Base-by-base conservation (phyloP, 2,329 filamentous ascomycete species). In the Paradendryphiella salina region DNA sequence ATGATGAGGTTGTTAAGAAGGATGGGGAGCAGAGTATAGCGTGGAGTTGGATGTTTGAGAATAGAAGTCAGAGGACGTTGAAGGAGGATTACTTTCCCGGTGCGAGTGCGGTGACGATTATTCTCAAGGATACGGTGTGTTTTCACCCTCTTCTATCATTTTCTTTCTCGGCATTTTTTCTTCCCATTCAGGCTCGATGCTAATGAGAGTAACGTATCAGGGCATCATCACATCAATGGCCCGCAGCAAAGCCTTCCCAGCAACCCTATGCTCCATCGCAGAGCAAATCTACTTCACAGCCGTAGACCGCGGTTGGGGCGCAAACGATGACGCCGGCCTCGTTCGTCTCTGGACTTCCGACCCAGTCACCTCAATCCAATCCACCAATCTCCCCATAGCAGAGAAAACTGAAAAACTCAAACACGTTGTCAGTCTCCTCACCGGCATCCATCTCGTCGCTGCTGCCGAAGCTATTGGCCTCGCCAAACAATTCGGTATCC, bases 201-300 rank as follows among this genome's bases (percentile, higher is more conserved):
- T 58, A 26, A 60, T 33, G 7, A 31, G 11, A 15, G 7, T 13
- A 6, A 3, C 14, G 49, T 15, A 5, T 20, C 34, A 80, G 64
- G 79, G 81, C 41, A 89, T 89, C 70, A 87, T 89, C 66, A 88
- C 85, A 1, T 80, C 82, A 20, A 84, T 84, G 50, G 84, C 85
- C 1, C 76, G 84, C 15, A 75, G 81, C 34, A 72, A 76, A 46
- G 75, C 76, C 21, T 88, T 86, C 66, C 79, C 84, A 0, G 80
- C 80, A 1, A 83, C 83, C 0, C 80, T 89, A 64, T 82, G 81
- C 47, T 80, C 79, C 31, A 77, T 79, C 0, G 85, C 85, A 9
- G 86, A 89, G 71, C 84, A 87, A 67, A 77, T 82, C 21, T 88
- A 87, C 65, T 79, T 86, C 47, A 72, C 81, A 21, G 83, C 79